These are phyloP conservation scores for Urtica urens DNA, from an alignment of 306 rosid genomes.

Conservation along the genomic window DNA sequence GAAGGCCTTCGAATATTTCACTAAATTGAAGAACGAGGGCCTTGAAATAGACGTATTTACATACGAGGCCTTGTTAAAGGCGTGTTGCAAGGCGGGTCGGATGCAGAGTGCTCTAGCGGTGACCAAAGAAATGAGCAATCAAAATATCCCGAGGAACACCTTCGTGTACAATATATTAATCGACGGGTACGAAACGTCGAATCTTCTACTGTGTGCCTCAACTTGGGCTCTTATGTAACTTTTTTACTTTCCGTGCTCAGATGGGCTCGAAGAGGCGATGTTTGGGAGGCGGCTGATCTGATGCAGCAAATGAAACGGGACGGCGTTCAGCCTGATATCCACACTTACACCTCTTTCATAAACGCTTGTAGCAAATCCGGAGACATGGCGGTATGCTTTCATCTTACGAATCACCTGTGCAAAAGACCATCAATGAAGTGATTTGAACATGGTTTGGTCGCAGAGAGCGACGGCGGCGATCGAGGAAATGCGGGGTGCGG, in stretches of 20 bases:
- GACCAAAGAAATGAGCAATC: slow-evolving; percentile 82
- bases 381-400: slow-evolving; percentile 61
- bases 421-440: not conserved
- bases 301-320: slow-evolving; percentile 87
- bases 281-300: slow-evolving; percentile 99
- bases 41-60: slow-evolving; percentile 71
- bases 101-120: slow-evolving; percentile 98
- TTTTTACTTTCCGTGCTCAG: slow-evolving; percentile 28
- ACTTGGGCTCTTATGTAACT: not conserved
- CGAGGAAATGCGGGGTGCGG: slow-evolving; percentile 59
- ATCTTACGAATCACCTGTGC: not conserved
- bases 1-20: slow-evolving; percentile 75
- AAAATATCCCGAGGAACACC: slow-evolving; percentile 72
- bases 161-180: slow-evolving; percentile 84
- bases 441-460: slow-evolving; percentile 4
- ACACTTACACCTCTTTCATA: slow-evolving; percentile 83
- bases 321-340: slow-evolving; percentile 79
- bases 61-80: slow-evolving; percentile 88
- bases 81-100: slow-evolving; percentile 95
- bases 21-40: slow-evolving; percentile 65
- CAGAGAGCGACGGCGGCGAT: slow-evolving; percentile 70
- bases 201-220: slow-evolving; percentile 7
- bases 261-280: slow-evolving; percentile 96
- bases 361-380: slow-evolving; percentile 96
- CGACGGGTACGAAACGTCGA: slow-evolving; percentile 60